Conservation (phyloP, 257 asterid genomes). For the Nicotiana undulata region DNA sequence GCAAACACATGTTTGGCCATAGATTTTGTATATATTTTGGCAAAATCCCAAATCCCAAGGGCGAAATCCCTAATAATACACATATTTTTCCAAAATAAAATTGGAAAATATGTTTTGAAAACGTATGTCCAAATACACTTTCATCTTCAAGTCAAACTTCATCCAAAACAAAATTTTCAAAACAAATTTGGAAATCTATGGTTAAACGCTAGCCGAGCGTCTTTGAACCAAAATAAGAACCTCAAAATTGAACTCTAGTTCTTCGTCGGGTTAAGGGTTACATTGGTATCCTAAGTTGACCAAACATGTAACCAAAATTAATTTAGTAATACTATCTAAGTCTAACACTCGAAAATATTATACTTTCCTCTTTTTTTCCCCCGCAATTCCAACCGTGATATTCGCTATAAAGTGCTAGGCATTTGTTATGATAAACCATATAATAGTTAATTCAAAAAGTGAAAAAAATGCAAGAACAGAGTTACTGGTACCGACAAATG, state of each 20-base stretch:
- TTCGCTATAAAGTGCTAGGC: slow-evolving; percentile 2
- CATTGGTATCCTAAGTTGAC: slow-evolving; percentile 3
- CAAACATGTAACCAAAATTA: background rate
- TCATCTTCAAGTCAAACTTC: too few relatives aligned
- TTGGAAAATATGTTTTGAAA: too few relatives aligned
- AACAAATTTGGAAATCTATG: too few relatives aligned
- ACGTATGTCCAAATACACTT: too few relatives aligned
- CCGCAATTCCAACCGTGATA: slow-evolving; percentile 5
- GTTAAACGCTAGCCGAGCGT: too few relatives aligned
- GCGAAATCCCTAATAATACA: too few relatives aligned
- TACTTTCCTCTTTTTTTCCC: background rate
- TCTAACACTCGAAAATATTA: background rate
- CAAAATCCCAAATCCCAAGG: too few relatives aligned
- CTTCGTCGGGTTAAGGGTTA: background rate
- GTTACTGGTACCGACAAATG: background rate
- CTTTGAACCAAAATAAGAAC: background rate
- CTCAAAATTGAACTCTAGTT: background rate
- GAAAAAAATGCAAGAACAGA: background rate
- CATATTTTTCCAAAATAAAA: too few relatives aligned
- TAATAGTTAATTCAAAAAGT: slow-evolving; percentile 1
- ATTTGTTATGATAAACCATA: background rate
- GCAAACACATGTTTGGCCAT: too few relatives aligned
- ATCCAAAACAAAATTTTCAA: too few relatives aligned
- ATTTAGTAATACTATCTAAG: background rate
- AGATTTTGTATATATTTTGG: too few relatives aligned